Evolutionary conservation across 306 rosid genomes (phyloP).

Genomic region (Castanopsis chinensis): DNA sequence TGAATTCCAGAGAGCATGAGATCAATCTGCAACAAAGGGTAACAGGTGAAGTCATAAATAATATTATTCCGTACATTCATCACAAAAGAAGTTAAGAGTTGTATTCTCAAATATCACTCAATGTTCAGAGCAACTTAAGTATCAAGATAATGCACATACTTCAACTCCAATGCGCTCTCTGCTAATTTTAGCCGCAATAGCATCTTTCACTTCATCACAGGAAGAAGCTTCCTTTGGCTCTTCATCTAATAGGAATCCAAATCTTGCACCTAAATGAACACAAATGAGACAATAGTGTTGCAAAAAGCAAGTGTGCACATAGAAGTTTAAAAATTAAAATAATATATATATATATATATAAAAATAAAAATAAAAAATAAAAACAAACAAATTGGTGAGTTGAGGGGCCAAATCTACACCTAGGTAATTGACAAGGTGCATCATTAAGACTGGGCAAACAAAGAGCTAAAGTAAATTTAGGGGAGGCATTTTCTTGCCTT

Average conservation of each 20-base stretch:
- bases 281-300: conserved; percentile 18
- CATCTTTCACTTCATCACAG: conserved; percentile 75
- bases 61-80: neutral
- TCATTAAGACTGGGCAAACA: neutral
- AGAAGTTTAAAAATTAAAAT: neutral
- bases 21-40: conserved; percentile 52
- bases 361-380: too few relatives aligned
- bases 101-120: conserved; percentile 7
- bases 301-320: conserved; percentile 1
- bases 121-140: conserved; percentile 8
- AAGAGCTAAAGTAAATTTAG: neutral
- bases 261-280: conserved; percentile 70
- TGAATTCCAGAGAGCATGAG: conserved; percentile 87
- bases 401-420: neutral
- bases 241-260: conserved; percentile 71
- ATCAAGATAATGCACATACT: conserved; percentile 36
- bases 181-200: conserved; percentile 84
- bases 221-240: conserved; percentile 85
- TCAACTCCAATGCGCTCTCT: conserved; percentile 90
- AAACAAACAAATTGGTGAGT: neutral
- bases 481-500: neutral
- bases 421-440: neutral
- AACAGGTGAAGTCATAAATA: neutral
- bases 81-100: conserved; percentile 9
- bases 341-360: too few relatives aligned